These are phyloP conservation scores for Penicillium taxi DNA, from an alignment of 495 filamentous ascomycete species.

Conservation along the genomic window DNA sequence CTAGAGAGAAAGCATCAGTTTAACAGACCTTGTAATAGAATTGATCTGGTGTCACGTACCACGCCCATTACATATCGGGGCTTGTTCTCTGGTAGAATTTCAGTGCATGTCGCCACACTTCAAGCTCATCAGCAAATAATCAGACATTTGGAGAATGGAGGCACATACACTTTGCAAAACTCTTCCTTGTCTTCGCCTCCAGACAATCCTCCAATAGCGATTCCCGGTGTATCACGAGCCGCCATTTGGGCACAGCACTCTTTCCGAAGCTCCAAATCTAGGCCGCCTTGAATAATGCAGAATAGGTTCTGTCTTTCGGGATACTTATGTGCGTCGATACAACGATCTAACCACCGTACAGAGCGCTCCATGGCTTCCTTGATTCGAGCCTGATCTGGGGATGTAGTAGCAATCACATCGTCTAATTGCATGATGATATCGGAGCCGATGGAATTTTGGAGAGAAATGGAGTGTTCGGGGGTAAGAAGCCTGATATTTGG, in stretches of 20 bases:
- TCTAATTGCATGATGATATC: constrained; percentile 99
- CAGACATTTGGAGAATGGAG: background rate
- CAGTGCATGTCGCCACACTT: constrained; percentile 79
- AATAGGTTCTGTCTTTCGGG: constrained; percentile 88
- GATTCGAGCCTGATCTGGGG: constrained; percentile 78
- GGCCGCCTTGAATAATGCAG: constrained; percentile 94
- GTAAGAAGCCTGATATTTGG: constrained; percentile 62
- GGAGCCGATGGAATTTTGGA: constrained; percentile 95
- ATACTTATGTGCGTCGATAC: constrained; percentile 83
- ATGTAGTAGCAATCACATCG: constrained; percentile 93
- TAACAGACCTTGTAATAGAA: too few relatives aligned
- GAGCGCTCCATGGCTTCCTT: constrained; percentile 91
- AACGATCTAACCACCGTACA: constrained; percentile 97
- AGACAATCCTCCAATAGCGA: constrained; percentile 90
- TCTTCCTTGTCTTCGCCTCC: constrained; percentile 71
- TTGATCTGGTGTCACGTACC: constrained; percentile 34
- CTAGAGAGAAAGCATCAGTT: constrained; percentile 19
- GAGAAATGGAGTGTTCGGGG: constrained; percentile 90
- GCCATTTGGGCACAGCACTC: constrained; percentile 89
- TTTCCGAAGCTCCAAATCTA: constrained; percentile 81
- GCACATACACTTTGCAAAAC: constrained; percentile 50
- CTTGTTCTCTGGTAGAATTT: constrained; percentile 76
- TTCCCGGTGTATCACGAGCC: constrained; percentile 81
- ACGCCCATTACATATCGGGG: constrained; percentile 98
- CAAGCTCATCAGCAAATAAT: constrained; percentile 5